Evolutionary conservation across 2,329 filamentous ascomycete species (phyloP).

Genomic region (Sclerotinia borealis): DNA sequence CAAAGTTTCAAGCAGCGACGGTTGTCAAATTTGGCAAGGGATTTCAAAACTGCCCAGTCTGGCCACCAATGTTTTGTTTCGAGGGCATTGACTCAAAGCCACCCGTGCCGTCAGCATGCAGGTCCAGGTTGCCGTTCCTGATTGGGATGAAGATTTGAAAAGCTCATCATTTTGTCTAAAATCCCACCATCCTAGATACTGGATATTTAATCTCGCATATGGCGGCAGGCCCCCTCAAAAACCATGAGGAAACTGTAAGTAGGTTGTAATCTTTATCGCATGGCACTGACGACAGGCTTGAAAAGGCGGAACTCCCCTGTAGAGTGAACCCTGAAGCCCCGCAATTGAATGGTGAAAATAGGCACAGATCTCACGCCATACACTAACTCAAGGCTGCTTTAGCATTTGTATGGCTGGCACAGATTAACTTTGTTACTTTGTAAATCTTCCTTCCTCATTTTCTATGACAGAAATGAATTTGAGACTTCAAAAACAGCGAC

Average conservation of each 20-base stretch:
- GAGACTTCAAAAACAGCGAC: neutral
- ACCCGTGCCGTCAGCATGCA: neutral
- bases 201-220: neutral
- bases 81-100: neutral
- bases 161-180: conserved; percentile 3
- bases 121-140: neutral
- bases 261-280: neutral
- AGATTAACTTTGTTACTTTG: neutral
- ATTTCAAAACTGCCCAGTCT: neutral
- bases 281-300: neutral
- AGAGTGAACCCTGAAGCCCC: neutral
- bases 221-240: neutral
- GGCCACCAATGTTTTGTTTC: neutral
- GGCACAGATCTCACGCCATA: conserved; percentile 6
- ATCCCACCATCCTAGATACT: neutral
- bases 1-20: neutral
- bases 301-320: neutral
- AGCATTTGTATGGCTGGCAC: neutral
- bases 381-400: conserved; percentile 4
- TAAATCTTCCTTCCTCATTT: neutral
- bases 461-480: neutral
- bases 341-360: conserved; percentile 7
- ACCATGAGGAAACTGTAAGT: neutral
- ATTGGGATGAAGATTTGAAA: neutral
- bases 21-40: neutral